phyloP scores from a whole-genome alignment of 441 rosid species.

The Adansonia rubrostipa region DNA sequence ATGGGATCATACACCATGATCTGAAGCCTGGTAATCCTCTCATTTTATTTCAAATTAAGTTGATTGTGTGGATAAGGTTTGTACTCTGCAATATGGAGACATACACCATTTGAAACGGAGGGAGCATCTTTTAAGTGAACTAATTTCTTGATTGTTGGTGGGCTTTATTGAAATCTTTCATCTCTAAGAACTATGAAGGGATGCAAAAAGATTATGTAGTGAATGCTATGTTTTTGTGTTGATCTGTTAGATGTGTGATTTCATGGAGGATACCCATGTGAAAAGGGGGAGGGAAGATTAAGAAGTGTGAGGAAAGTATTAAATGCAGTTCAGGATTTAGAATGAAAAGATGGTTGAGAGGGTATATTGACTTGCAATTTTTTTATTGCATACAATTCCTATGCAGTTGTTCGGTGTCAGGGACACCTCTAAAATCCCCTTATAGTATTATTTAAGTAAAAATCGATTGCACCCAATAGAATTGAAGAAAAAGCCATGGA shows the following conservation, averaged over 20 bases:
- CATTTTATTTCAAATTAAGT: not conserved
- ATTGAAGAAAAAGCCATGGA: slow-evolving; percentile 3
- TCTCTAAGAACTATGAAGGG: not conserved
- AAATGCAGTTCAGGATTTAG: not conserved
- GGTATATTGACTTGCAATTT: not conserved
- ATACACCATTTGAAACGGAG: not conserved
- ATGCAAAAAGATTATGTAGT: not conserved
- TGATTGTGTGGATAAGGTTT: not conserved
- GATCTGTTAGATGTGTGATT: not conserved
- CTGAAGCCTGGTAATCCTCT: slow-evolving; percentile 77
- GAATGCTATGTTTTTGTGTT: not conserved
- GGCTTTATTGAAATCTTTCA: slow-evolving; percentile 1
- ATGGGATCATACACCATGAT: slow-evolving; percentile 94
- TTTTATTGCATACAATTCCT: not conserved
- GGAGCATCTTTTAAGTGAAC: not conserved
- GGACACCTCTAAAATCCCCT: not conserved
- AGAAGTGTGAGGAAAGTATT: slow-evolving; percentile 7
- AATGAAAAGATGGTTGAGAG: not conserved
- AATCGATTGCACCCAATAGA: not conserved
- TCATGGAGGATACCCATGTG: not conserved
- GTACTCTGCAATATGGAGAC: not conserved
- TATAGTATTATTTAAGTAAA: not conserved
- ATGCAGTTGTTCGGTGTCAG: not conserved
- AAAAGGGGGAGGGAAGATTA: not conserved
- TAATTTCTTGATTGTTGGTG: not conserved